Percentiles rank a stretch among this genome's conserved stretches.
These are phyloP conservation scores for Colletotrichum destructivum DNA, from an alignment of 2,329 filamentous ascomycete species.

Conservation along the genomic window DNA sequence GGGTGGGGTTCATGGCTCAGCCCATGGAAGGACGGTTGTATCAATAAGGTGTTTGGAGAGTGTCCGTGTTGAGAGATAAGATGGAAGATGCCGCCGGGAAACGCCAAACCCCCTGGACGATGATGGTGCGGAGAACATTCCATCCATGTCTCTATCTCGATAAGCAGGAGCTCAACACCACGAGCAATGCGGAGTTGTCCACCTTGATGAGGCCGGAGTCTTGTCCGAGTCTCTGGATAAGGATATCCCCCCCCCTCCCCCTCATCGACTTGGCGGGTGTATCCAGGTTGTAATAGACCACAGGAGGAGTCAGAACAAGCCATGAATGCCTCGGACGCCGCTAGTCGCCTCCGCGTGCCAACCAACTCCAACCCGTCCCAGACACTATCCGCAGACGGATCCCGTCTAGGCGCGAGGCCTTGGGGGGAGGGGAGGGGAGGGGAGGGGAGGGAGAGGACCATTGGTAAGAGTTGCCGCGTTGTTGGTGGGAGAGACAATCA, in stretches of 20 bases:
- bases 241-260: neutral
- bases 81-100: constrained; percentile 20
- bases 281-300: no score
- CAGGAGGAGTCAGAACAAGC: no score
- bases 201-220: neutral
- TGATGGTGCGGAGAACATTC: neutral
- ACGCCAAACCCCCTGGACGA: neutral
- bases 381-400: neutral
- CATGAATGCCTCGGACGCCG: neutral
- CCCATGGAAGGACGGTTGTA: no score
- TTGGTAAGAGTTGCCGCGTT: neutral
- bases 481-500: neutral
- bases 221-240: neutral
- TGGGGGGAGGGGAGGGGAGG: no score
- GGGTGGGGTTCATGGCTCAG: neutral
- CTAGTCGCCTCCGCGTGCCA: neutral
- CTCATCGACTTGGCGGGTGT: no score
- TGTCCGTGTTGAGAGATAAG: constrained; percentile 31
- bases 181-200: neutral
- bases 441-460: no score
- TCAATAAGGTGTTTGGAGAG: neutral
- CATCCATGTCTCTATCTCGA: neutral
- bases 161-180: neutral
- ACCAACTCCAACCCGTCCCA: neutral
- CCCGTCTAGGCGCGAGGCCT: no score